A percentile compares a stretch with the other conserved stretches of the same genome.
phyloP scores from a whole-genome alignment of 2,329 filamentous ascomycete genomes.

The Verticillium nonalfalfae region DNA sequence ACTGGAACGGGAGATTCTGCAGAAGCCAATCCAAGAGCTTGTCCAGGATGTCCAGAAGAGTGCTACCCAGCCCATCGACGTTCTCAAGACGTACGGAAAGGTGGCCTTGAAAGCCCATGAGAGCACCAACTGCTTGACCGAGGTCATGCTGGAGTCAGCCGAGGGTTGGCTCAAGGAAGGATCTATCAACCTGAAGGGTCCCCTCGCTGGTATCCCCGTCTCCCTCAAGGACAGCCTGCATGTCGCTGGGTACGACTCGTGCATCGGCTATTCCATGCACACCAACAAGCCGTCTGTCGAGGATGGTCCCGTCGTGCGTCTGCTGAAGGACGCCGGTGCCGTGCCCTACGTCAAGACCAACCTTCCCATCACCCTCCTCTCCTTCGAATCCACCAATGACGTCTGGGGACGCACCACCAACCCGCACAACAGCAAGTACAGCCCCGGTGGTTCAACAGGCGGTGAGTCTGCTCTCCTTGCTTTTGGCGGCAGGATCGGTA shows the following conservation, averaged over 20 bases:
- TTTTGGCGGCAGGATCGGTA: conserved; percentile 76
- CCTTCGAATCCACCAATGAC: conserved; percentile 72
- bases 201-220: conserved; percentile 80
- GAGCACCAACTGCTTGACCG: conserved; percentile 85
- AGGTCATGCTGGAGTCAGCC: conserved; percentile 73
- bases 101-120: conserved; percentile 77
- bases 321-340: conserved; percentile 83
- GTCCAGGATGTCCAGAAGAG: conserved; percentile 73
- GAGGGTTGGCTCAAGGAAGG: conserved; percentile 61
- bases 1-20: conserved; percentile 60
- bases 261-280: conserved; percentile 72
- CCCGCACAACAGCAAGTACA: conserved; percentile 78
- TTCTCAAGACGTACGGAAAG: conserved; percentile 84
- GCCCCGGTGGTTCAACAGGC: conserved; percentile 82
- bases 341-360: conserved; percentile 93
- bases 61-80: conserved; percentile 56
- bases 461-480: conserved; percentile 80
- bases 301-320: conserved; percentile 67
- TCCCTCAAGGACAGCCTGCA: conserved; percentile 77
- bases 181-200: conserved; percentile 67
- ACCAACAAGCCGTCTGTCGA: conserved; percentile 57
- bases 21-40: conserved; percentile 69
- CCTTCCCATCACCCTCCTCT: conserved; percentile 76
- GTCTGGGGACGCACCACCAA: conserved; percentile 81
- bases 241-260: conserved; percentile 76